Evolutionary conservation across 768 basidiomycete genomes (phyloP).

Genomic region (Udeniomyces megalosporus): DNA sequence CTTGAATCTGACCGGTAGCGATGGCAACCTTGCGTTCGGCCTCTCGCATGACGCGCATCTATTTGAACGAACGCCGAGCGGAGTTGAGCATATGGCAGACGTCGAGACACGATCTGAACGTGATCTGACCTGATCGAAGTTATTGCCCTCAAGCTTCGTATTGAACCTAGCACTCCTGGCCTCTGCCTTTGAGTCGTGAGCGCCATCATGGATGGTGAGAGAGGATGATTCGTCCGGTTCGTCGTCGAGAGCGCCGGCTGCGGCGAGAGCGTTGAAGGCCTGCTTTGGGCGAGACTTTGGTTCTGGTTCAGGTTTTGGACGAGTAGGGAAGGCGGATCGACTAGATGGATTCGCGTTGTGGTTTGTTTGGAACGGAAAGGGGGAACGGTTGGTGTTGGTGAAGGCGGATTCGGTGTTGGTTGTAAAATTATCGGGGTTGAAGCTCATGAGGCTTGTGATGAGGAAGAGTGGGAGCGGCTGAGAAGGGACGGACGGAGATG

Average conservation of each 20-base stretch:
- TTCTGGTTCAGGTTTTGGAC: too few relatives aligned
- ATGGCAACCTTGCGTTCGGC: slow-evolving; percentile 38
- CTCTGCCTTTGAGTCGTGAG: slow-evolving; percentile 6
- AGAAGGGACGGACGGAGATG: too few relatives aligned
- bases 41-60: slow-evolving; percentile 31
- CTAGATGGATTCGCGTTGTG: too few relatives aligned
- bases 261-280: slow-evolving; percentile 4
- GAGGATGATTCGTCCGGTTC: not conserved
- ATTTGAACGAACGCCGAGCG: not conserved
- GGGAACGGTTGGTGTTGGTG: too few relatives aligned
- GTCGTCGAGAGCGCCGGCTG: slow-evolving; percentile 6
- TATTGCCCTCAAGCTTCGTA: slow-evolving; percentile 36
- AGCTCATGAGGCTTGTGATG: too few relatives aligned
- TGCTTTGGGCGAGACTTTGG: too few relatives aligned
- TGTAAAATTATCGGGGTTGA: too few relatives aligned
- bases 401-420: too few relatives aligned
- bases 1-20: slow-evolving; percentile 70
- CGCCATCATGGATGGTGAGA: not conserved
- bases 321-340: too few relatives aligned
- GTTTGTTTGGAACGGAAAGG: too few relatives aligned
- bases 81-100: not conserved
- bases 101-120: not conserved
- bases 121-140: slow-evolving; percentile 26
- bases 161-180: slow-evolving; percentile 7
- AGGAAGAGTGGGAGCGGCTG: too few relatives aligned